Evolutionary conservation across 306 rosid species (phyloP).

Genomic region (Inga oerstediana): DNA sequence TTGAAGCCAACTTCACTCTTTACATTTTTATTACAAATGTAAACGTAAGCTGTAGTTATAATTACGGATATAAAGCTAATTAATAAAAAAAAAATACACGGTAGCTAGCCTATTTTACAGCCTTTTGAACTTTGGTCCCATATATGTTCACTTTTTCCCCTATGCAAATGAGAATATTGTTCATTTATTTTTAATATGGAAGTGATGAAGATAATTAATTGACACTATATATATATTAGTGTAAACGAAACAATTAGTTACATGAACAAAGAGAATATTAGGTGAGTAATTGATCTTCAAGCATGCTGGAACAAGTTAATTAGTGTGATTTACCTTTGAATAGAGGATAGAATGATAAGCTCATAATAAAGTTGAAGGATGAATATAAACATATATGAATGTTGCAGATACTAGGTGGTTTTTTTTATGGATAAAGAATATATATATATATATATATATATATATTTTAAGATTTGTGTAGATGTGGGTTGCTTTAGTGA

Average conservation of each 20-base stretch:
- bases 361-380: not conserved
- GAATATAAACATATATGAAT: not conserved
- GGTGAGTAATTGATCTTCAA: not conserved
- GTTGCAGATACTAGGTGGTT: not conserved
- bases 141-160: not conserved
- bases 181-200: not conserved
- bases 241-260: not conserved
- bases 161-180: not conserved
- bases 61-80: not conserved
- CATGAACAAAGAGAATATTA: not conserved
- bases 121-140: not conserved
- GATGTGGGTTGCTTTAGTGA: constrained; percentile 37
- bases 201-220: not conserved
- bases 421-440: not conserved
- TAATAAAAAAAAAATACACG: not conserved
- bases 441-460: not conserved
- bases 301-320: not conserved
- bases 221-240: not conserved
- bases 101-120: not conserved
- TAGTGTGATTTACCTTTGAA: not conserved
- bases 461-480: not conserved
- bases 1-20: not conserved
- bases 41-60: not conserved
- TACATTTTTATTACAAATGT: not conserved
- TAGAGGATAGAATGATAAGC: not conserved